These are phyloP conservation scores for Dryas octopetala DNA, from an alignment of 306 rosid genomes.

Conservation along the genomic window DNA sequence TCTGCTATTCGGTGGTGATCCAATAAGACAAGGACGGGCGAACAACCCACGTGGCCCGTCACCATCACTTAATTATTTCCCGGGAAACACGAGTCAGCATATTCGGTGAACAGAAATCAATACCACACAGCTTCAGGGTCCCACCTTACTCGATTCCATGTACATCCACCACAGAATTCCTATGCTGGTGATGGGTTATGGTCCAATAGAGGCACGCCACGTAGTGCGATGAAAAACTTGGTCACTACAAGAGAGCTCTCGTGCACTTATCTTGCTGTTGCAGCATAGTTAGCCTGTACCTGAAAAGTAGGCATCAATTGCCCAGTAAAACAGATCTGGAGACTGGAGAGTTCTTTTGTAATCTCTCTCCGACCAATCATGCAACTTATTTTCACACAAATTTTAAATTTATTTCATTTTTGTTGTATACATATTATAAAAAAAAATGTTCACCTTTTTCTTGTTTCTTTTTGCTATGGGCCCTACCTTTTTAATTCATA, in stretches of 20 bases:
- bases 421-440: not conserved
- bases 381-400: not conserved
- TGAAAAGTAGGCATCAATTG: not conserved
- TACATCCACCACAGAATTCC: not conserved
- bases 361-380: conserved; percentile 1
- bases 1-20: conserved; percentile 7
- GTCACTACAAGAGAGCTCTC: not conserved
- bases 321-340: not conserved
- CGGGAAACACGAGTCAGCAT: conserved; percentile 20
- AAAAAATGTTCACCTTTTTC: not conserved
- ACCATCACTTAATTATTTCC: conserved; percentile 38
- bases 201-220: not conserved
- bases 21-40: conserved; percentile 55
- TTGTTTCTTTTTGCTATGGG: not conserved
- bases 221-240: too few species aligned
- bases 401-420: not conserved
- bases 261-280: too few species aligned
- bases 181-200: not conserved
- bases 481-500: not conserved
- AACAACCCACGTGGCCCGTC: conserved; percentile 82
- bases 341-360: not conserved
- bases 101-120: not conserved
- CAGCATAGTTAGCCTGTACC: not conserved
- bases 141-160: not conserved
- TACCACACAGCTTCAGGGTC: not conserved